Percentiles rank a stretch among this genome's conserved stretches.
These are phyloP conservation scores for Aquilaria yunnanensis DNA, from an alignment of 345 rosid genomes.

Conservation along the genomic window DNA sequence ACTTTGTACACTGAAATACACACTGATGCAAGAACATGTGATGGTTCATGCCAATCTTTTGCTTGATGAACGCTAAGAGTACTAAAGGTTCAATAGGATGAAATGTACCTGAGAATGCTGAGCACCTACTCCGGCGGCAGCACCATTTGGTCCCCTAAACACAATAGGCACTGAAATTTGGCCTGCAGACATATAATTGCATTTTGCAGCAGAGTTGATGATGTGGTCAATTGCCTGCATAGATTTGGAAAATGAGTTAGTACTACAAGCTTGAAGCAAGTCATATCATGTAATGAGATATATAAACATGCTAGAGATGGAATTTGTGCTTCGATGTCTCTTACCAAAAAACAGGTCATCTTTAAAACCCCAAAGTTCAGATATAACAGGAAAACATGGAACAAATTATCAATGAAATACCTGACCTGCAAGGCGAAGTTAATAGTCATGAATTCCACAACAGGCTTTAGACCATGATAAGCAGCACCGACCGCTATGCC, in stretches of 20 bases:
- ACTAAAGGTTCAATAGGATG: neutral
- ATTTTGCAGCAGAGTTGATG: constrained; percentile 87
- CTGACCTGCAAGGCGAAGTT: constrained; percentile 95
- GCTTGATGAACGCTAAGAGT: too few species aligned
- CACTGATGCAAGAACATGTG: neutral
- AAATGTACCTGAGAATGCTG: constrained; percentile 72
- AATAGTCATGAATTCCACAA: constrained; percentile 90
- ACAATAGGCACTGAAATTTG: constrained; percentile 77
- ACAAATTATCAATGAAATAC: neutral
- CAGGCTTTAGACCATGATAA: constrained; percentile 77
- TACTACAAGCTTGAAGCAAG: neutral
- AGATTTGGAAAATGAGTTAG: constrained; percentile 13
- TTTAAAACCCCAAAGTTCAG: neutral
- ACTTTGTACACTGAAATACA: neutral
- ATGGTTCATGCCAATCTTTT: too few species aligned
- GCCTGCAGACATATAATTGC: constrained; percentile 88
- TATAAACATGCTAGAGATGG: too few species aligned
- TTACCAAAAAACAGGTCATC: too few species aligned
- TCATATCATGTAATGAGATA: neutral
- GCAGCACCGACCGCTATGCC: constrained; percentile 99
- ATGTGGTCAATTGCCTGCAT: constrained; percentile 89
- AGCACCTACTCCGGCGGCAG: constrained; percentile 98
- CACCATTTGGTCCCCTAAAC: constrained; percentile 96
- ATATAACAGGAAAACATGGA: neutral
- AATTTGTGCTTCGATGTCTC: too few species aligned